Evolutionary conservation across 2,329 filamentous ascomycete genomes (phyloP), one percentile per base, ranked within the genome.

Genomic region (Beauveria bassiana): DNA sequence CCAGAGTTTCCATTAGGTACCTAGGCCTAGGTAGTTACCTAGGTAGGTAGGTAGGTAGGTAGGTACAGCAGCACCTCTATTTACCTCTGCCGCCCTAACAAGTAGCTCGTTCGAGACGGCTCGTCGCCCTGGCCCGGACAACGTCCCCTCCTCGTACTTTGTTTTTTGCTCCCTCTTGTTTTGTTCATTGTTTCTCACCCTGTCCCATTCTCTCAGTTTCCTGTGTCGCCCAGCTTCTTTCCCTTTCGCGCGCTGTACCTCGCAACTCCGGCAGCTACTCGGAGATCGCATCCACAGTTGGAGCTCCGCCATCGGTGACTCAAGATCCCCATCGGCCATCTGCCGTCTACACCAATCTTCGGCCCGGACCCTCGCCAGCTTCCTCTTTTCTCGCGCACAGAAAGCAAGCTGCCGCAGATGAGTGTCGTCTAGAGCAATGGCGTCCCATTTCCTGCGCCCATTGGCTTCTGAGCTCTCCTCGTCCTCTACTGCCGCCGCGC

Each of bases 371-470:
- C 24, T 43, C 52, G 38, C 38, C 18, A 45, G 12, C 24, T 28
- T 45, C 26, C 31, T 24, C 31, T 40, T 26, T 7, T 12, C 42
- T 26, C 20, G n/a, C 22, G 10, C 31, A 10, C 12, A 34, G 16
- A n/a, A 45, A 38, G 34, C 42, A 42, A 47, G 56, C 53, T 61
- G 65, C 65, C 66, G 64, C 69, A 67, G 66, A 73, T 73, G 71
- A 69, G 63, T 64, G 66, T 65, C 62, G 56, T 59, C 46, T 64
- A 52, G 28, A 67, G 67, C 68, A 65, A 75, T 75, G 73, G 70
- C 72, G 64, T 69, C 70, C 53, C 69, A 67, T 63, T 63, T 73
- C 61, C 66, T 75, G 63, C 72, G 72, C 57, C 72, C 72, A 60
- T 65, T 74, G 63, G 68, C 69, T 60, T 64, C 69, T 43, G 71